A percentile compares a stretch with the other conserved stretches of the same genome.
These are phyloP conservation scores for Hirschfeldia incana DNA, from an alignment of 345 rosid genomes.

Conservation along the genomic window DNA sequence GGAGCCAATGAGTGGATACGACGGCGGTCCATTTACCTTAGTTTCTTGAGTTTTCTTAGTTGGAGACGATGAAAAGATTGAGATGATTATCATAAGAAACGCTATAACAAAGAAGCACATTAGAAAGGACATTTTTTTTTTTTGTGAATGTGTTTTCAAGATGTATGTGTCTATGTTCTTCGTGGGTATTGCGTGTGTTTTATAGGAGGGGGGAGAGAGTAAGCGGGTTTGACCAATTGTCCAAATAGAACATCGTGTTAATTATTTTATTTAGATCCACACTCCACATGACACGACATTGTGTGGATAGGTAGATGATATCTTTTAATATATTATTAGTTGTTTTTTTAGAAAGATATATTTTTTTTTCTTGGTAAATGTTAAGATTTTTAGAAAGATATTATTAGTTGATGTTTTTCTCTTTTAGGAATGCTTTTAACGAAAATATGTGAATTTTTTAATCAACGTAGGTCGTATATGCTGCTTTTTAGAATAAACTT, in stretches of 20 bases:
- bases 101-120: neutral
- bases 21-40: conserved; percentile 17
- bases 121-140: conserved; percentile 2
- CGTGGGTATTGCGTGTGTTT: conserved; percentile 21
- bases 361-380: no score
- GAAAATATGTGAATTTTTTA: neutral
- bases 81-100: conserved; percentile 4
- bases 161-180: neutral
- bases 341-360: neutral
- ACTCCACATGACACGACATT: neutral
- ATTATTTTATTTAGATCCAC: neutral
- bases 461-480: neutral
- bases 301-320: neutral
- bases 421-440: neutral
- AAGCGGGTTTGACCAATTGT: conserved; percentile 16
- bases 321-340: neutral
- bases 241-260: neutral
- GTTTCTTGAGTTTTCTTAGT: neutral
- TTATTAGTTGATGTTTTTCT: neutral
- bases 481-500: neutral
- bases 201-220: neutral
- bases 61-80: neutral
- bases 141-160: neutral
- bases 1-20: conserved; percentile 34
- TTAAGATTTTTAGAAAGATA: no score